These are phyloP conservation scores for Nyssa sinensis DNA, from an alignment of 148 eudicot species.

Conservation along the genomic window DNA sequence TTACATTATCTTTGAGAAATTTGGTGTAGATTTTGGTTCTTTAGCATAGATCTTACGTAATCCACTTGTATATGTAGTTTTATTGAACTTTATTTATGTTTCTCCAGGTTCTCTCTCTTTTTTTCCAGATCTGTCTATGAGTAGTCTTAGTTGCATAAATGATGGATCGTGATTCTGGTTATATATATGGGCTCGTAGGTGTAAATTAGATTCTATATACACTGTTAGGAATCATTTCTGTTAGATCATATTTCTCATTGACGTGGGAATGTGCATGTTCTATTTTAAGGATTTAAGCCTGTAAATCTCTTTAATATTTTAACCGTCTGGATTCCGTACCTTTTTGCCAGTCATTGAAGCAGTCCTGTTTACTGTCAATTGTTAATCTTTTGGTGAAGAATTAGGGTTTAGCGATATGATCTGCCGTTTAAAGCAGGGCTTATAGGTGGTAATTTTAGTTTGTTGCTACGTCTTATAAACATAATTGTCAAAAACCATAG, in stretches of 20 bases:
- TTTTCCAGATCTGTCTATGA: not conserved
- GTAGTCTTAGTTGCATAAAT: not conserved
- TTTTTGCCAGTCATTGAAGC: too few relatives aligned
- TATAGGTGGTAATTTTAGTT: too few relatives aligned
- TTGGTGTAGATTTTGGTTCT: not conserved
- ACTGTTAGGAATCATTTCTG: too few relatives aligned
- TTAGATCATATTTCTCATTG: not conserved
- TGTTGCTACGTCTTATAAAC: too few relatives aligned
- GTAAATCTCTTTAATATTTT: not conserved
- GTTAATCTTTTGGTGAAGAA: too few relatives aligned
- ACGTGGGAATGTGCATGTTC: too few relatives aligned
- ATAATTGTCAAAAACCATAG: too few relatives aligned
- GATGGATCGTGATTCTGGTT: not conserved
- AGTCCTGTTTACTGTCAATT: not conserved
- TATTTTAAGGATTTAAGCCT: too few relatives aligned
- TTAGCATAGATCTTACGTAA: constrained; percentile 1
- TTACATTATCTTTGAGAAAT: not conserved
- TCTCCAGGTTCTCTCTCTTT: too few relatives aligned
- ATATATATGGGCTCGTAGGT: not conserved
- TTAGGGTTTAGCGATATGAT: too few relatives aligned
- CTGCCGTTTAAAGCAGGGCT: too few relatives aligned
- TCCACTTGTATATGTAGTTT: not conserved
- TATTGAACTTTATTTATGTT: not conserved
- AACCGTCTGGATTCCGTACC: not conserved
- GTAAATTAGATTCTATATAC: too few relatives aligned